phyloP scores from a whole-genome alignment of 2,329 filamentous ascomycete species.

The Fusarium oligoseptatum region DNA sequence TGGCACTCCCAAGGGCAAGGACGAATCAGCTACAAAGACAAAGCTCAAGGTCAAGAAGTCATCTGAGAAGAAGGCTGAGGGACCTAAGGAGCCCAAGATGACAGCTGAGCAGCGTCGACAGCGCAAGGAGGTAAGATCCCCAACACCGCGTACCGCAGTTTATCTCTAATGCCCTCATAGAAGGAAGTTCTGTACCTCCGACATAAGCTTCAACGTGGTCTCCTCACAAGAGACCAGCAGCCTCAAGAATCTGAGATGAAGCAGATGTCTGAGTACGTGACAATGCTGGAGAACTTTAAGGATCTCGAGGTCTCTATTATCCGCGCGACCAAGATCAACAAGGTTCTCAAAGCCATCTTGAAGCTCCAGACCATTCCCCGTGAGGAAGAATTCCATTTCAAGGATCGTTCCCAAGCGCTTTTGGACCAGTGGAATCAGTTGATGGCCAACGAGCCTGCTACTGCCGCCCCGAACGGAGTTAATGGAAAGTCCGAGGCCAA shows the following conservation, averaged over 20 bases:
- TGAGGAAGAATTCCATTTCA: conserved; percentile 92
- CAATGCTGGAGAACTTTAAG: conserved; percentile 81
- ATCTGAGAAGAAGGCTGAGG: conserved; percentile 69
- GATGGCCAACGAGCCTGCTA: conserved; percentile 71
- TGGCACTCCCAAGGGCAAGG: conserved; percentile 63
- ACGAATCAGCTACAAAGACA: conserved; percentile 66
- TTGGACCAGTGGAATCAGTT: conserved; percentile 92
- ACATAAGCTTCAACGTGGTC: conserved; percentile 94
- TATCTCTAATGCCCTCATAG: conserved; percentile 58
- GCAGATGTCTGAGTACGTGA: conserved; percentile 80
- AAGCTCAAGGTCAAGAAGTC: conserved; percentile 68
- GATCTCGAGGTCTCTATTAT: conserved; percentile 93
- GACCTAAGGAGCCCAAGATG: conserved; percentile 69
- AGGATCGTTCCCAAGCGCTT: conserved; percentile 81
- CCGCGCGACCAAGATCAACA: conserved; percentile 95
- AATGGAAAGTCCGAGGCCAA: conserved; percentile 58
- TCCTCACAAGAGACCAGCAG: conserved; percentile 84
- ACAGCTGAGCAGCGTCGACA: conserved; percentile 68
- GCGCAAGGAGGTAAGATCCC: conserved; percentile 68
- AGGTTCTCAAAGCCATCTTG: conserved; percentile 94
- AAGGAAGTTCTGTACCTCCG: conserved; percentile 91
- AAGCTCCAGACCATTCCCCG: conserved; percentile 88
- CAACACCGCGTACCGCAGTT: not conserved
- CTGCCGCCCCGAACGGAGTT: conserved; percentile 59
- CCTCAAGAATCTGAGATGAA: conserved; percentile 91